Base-by-base conservation (phyloP, 495 filamentous ascomycete species). In the Extremus antarcticus region DNA sequence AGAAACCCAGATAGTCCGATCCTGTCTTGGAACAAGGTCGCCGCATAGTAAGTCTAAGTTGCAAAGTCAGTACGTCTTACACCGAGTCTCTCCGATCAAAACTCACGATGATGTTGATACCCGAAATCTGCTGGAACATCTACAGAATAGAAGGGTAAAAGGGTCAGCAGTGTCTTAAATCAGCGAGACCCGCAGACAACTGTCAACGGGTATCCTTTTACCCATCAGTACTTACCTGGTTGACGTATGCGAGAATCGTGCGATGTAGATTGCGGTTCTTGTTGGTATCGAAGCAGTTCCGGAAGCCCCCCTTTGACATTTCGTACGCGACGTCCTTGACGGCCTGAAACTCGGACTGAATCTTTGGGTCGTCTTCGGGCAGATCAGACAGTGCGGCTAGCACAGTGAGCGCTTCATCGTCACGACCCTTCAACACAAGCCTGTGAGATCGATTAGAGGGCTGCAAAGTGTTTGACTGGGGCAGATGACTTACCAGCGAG, bases 271-370 rank as follows among this genome's bases (percentile, higher is more conserved):
- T 84, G 25, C 86, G 78, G 63, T 88, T 77, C 55, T 80, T 76
- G 54, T 75, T 79, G 76, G 84, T 84, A 24, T 78, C 84, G 67
- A 90, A 88, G 54, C 84, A 75, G 56, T 89, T 86, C 17, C 65
- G 61, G 66, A 86, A 86, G 1, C 71, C 75, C 24, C 80, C 80
- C 66, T 81, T 77, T 25, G 78, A 75, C 77, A 83, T 84, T 60
- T 88, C 85, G 16, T 84, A 53, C 10, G 88, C 85, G 0, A 85
- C 83, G 38, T 87, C 82, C 67, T 87, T 88, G 68, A 90, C 86
- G 21, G 81, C 82, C 9, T 60, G 57, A 47, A 65, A 65, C 50
- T 72, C 63, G 11, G 49, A 54, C 4, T 56, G 54, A 38, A 65
- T 59, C 8, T 55, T 54, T 0, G 60, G 62, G 50, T 71, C 65